Evolutionary conservation across 352 stramenopile species (phyloP).

Genomic region (Phytophthora meadii): DNA sequence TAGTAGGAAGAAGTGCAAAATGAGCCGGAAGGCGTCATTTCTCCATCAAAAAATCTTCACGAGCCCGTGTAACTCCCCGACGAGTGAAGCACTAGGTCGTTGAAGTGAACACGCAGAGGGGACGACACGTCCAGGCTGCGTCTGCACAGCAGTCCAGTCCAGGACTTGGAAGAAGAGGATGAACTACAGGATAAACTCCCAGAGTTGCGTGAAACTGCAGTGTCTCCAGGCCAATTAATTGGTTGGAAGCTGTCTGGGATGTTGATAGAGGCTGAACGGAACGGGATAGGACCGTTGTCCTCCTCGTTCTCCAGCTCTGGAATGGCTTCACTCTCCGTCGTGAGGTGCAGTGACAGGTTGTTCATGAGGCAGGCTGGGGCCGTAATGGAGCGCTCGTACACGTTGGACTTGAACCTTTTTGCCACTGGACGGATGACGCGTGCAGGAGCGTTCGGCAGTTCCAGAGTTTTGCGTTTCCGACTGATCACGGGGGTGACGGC

Average conservation of each 20-base stretch:
- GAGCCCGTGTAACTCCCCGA: constrained; percentile 69
- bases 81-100: constrained; percentile 70
- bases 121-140: constrained; percentile 77
- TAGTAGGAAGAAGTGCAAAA: constrained; percentile 1
- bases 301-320: constrained; percentile 22
- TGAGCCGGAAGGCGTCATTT: constrained; percentile 7
- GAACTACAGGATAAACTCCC: constrained; percentile 43
- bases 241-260: constrained; percentile 54
- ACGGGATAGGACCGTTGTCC: constrained; percentile 13
- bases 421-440: constrained; percentile 56
- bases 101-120: constrained; percentile 59
- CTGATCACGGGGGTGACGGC: constrained; percentile 21
- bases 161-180: constrained; percentile 65
- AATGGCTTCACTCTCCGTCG: constrained; percentile 11
- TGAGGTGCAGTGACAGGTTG: constrained; percentile 31
- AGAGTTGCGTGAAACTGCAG: constrained; percentile 11
- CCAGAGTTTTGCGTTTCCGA: constrained; percentile 65
- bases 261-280: constrained; percentile 54
- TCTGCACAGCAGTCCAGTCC: constrained; percentile 67
- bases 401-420: constrained; percentile 65
- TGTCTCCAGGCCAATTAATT: constrained; percentile 44
- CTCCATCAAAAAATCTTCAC: constrained; percentile 26
- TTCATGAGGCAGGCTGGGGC: constrained; percentile 40
- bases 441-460: constrained; percentile 44
- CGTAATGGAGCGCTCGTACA: constrained; percentile 37